Evolutionary conservation across 805 yeast genomes (phyloP).

Genomic region (Yarrowia keelungensis): DNA sequence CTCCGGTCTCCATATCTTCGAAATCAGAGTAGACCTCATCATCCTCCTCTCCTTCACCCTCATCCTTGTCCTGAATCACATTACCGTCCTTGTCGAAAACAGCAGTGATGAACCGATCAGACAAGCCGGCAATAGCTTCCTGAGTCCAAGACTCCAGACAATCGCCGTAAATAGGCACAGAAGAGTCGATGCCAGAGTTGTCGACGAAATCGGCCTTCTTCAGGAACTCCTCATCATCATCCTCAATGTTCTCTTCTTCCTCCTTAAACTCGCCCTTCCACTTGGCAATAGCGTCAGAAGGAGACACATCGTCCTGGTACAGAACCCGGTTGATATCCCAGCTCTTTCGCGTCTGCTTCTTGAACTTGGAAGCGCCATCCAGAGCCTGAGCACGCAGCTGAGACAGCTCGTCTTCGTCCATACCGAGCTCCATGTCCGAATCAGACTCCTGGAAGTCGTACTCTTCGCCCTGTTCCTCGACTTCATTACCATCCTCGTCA

Average conservation of each 20-base stretch:
- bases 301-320: slow-evolving; percentile 78
- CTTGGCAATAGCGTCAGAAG: slow-evolving; percentile 53
- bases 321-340: slow-evolving; percentile 86
- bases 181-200: slow-evolving; percentile 43
- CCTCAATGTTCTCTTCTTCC: slow-evolving; percentile 45
- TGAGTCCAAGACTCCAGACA: slow-evolving; percentile 42
- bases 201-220: slow-evolving; percentile 41
- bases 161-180: slow-evolving; percentile 40
- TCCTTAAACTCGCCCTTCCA: slow-evolving; percentile 47
- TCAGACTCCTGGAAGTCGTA: slow-evolving; percentile 52
- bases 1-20: slow-evolving; percentile 52
- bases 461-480: slow-evolving; percentile 42
- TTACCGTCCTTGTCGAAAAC: slow-evolving; percentile 42
- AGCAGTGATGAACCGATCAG: slow-evolving; percentile 43
- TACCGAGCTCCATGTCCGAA: slow-evolving; percentile 54
- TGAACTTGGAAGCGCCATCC: slow-evolving; percentile 47
- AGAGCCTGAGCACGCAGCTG: slow-evolving; percentile 42
- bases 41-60: slow-evolving; percentile 46
- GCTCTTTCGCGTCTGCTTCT: slow-evolving; percentile 54
- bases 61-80: slow-evolving; percentile 44
- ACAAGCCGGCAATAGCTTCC: slow-evolving; percentile 40
- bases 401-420: slow-evolving; percentile 49
- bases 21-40: slow-evolving; percentile 54
- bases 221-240: slow-evolving; percentile 48
- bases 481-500: slow-evolving; percentile 54